Percentiles rank a stretch among this genome's conserved stretches.
These are phyloP conservation scores for Erodium trifolium DNA, from an alignment of 441 rosid genomes.

Conservation along the genomic window DNA sequence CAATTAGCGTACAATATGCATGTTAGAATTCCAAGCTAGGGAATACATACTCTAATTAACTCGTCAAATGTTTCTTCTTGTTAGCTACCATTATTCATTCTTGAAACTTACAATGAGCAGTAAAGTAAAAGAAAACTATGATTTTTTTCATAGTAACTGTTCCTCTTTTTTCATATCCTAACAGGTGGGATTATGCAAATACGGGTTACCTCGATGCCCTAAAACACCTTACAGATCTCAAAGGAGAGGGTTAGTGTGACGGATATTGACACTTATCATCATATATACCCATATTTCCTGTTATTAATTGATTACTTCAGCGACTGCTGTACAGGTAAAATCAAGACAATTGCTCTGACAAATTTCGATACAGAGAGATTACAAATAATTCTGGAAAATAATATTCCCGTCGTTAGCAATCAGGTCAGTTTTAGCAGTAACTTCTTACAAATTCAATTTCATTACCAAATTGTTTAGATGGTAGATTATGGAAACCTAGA, in stretches of 20 bases:
- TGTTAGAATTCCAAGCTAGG: background rate
- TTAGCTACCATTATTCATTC: conserved; percentile 2
- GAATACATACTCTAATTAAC: background rate
- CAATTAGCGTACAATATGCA: background rate
- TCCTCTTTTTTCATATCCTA: conserved; percentile 12
- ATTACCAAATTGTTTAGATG: background rate
- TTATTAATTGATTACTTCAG: conserved; percentile 24
- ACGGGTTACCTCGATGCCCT: conserved; percentile 81
- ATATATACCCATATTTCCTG: conserved; percentile 18
- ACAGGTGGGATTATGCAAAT: conserved; percentile 96
- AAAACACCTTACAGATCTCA: conserved; percentile 77
- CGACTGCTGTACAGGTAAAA: conserved; percentile 59
- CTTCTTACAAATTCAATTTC: background rate
- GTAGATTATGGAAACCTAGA: conserved; percentile 15
- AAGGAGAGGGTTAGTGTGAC: conserved; percentile 59
- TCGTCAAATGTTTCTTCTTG: background rate
- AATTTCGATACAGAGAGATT: conserved; percentile 82
- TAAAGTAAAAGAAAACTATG: background rate
- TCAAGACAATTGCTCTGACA: conserved; percentile 84
- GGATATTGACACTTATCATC: conserved; percentile 15
- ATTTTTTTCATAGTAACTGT: background rate
- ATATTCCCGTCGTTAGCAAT: conserved; percentile 87
- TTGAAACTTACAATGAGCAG: background rate
- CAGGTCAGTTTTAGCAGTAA: conserved; percentile 38
- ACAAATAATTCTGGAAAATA: conserved; percentile 70